These are phyloP conservation scores for Scorias spongiosa DNA, from an alignment of 2,329 filamentous ascomycete species.

Conservation along the genomic window DNA sequence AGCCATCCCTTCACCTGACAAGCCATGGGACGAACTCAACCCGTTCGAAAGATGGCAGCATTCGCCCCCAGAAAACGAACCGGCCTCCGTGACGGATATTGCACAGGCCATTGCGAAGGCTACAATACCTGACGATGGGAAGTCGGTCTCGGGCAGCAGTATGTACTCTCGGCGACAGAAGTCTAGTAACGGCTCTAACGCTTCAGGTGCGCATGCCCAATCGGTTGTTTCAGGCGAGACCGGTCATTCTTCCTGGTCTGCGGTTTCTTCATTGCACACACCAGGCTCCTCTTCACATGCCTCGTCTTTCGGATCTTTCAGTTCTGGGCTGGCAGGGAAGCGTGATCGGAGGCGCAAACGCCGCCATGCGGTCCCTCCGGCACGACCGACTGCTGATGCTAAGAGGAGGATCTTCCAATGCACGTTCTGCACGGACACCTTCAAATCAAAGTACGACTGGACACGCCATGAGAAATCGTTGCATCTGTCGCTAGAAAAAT, in stretches of 20 bases:
- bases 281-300: conserved; percentile 38
- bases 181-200: conserved; percentile 35
- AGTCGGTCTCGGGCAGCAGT: conserved; percentile 19
- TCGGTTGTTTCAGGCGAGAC: conserved; percentile 41
- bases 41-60: conserved; percentile 55
- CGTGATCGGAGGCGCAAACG: conserved; percentile 40
- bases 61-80: conserved; percentile 55
- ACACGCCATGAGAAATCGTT: conserved; percentile 49
- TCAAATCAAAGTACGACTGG: conserved; percentile 44
- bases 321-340: conserved; percentile 36
- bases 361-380: conserved; percentile 14
- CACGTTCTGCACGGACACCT: conserved; percentile 43
- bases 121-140: conserved; percentile 12
- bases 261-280: conserved; percentile 34
- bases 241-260: conserved; percentile 18
- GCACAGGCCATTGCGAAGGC: conserved; percentile 38
- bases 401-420: conserved; percentile 38
- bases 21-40: conserved; percentile 36
- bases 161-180: conserved; percentile 26
- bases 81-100: conserved; percentile 49
- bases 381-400: conserved; percentile 21
- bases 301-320: conserved; percentile 36
- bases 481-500: conserved; percentile 51
- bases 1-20: conserved; percentile 49
- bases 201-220: conserved; percentile 35